Base-by-base conservation (phyloP, 228 moss, liverwort and hornwort genomes). In the Sphagnum magellanicum region DNA sequence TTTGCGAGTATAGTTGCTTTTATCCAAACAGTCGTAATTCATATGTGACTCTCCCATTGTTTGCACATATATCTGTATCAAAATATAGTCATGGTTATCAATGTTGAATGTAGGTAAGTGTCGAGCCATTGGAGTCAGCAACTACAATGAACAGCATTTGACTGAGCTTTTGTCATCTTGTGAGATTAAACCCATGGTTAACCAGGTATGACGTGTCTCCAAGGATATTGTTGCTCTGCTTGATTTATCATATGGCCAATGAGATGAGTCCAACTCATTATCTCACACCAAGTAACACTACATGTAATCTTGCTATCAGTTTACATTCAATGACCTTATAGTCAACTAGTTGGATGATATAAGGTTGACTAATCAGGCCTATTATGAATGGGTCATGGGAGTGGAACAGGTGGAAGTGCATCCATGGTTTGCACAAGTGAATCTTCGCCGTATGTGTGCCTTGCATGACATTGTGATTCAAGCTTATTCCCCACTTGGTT, bases 121-220 rank as follows among this genome's bases (percentile, higher is more conserved):
- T 71, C 75, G 85, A 82, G 88, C 85, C 17, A 88, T 88, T 65
- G 88, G 88, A 66, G 88, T 88, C 64, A 88, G 88, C 80, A 88
- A 88, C 71, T 85, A 82, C 62, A 78, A 78, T 9, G 67, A 73
- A 60, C 74, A 74, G 72, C 88, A 85, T 75, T 60, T 88, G 64
- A 68, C 72, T 48, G 88, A 85, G 74, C 84, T 88, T 49, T 50
- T 88, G n/a, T 60, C 73, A 4, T 74, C 68, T 61, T 68, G 88
- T 78, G 85, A 88, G 71, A 76, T 88, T 60, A 85, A 82, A 71
- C 88, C 88, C 64, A 79, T 83, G 88, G 85, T 88, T 17, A 88
- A 88, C 76, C 88, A 88, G 82, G 88, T 71, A n/a, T 9, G 6
- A 2, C 16, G 1, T 67, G n/a, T 6, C 16, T 11, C 6, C 11